phyloP scores from a whole-genome alignment of 305 asterid genomes.

The Rubia peregrina region DNA sequence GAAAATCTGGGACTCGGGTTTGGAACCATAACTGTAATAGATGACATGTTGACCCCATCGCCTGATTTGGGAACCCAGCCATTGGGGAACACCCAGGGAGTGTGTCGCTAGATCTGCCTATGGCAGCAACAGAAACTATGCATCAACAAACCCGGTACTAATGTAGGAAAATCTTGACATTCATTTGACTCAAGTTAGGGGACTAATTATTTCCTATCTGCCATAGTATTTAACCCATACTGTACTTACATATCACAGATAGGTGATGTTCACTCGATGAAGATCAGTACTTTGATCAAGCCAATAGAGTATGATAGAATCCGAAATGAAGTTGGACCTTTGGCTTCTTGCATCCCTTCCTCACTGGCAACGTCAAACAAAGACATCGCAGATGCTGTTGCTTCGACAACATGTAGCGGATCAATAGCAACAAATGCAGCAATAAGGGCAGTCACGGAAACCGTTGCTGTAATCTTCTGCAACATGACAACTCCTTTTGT shows the following conservation, averaged over 20 bases:
- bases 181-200: neutral
- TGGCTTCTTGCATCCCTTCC: conserved; percentile 46
- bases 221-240: neutral
- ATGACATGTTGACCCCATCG: conserved; percentile 61
- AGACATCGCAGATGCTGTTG: conserved; percentile 73
- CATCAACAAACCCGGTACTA: neutral
- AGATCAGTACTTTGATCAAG: conserved; percentile 39
- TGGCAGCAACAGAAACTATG: conserved; percentile 34
- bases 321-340: conserved; percentile 79
- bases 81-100: conserved; percentile 76
- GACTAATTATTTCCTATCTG: neutral
- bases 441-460: conserved; percentile 73
- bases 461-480: conserved; percentile 83
- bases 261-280: conserved; percentile 32
- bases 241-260: conserved; percentile 26
- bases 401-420: conserved; percentile 54
- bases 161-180: neutral
- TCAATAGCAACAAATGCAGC: conserved; percentile 72
- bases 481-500: conserved; percentile 72
- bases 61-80: conserved; percentile 73
- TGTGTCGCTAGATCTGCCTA: conserved; percentile 82
- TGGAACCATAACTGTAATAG: conserved; percentile 80
- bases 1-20: conserved; percentile 54
- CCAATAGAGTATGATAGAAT: conserved; percentile 47
- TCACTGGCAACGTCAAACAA: conserved; percentile 69